These are phyloP conservation scores for Linderniella brevidens DNA, from an alignment of 257 asterid genomes.

Conservation along the genomic window DNA sequence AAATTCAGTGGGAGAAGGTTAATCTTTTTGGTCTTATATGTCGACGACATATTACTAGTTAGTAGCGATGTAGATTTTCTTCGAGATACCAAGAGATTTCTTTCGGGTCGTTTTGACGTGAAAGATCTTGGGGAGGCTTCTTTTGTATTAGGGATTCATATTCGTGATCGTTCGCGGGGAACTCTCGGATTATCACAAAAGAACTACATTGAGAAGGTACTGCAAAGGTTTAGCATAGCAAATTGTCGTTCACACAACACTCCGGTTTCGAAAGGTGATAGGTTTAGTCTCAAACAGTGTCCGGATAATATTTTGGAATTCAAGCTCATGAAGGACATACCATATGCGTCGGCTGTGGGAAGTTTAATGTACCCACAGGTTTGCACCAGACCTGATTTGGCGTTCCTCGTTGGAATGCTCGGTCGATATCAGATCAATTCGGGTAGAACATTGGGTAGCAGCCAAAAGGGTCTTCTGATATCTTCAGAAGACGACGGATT, in stretches of 20 bases:
- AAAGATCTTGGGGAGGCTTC: conserved; percentile 1
- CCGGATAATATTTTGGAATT: not conserved
- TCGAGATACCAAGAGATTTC: not conserved
- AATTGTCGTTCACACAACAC: not conserved
- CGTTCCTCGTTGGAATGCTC: no score
- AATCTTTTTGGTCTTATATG: not conserved
- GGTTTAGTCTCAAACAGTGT: not conserved
- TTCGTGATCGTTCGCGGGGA: not conserved
- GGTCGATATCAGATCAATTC: no score
- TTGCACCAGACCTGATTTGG: not conserved
- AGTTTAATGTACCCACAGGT: not conserved
- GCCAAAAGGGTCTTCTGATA: not conserved
- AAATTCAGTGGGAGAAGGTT: not conserved
- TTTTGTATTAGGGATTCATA: not conserved
- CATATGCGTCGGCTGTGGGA: not conserved
- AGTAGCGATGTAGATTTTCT: not conserved
- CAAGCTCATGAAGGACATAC: not conserved
- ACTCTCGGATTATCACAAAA: not conserved
- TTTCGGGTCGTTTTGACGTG: not conserved
- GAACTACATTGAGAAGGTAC: not conserved
- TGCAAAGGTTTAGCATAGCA: not conserved
- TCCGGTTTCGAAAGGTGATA: not conserved
- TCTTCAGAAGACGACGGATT: not conserved
- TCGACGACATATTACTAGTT: not conserved
- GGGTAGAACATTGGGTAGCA: not conserved